Base-by-base conservation (phyloP, 495 filamentous ascomycete species). In the Antarctomyces pellizariae region DNA sequence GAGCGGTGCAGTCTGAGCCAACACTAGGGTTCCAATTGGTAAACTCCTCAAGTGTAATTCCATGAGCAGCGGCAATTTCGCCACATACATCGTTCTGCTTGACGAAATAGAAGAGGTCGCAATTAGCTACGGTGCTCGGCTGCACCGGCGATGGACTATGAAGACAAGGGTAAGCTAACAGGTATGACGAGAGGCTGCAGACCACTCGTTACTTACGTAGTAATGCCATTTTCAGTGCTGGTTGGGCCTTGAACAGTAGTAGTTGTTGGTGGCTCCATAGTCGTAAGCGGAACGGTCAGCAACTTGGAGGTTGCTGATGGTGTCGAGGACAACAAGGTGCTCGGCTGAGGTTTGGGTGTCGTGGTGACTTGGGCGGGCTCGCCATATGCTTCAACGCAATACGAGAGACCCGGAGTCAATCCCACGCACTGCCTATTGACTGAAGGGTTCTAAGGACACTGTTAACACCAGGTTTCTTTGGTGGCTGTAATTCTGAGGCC, bases 81-180 rank as follows among this genome's bases (percentile, higher is more conserved):
- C 26, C 27, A 34, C 60, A 65, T 33, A 37, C 42, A 31, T 63
- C 57, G 26, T 50, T 54, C 2, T 18, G 13, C 10, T 29, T 13
- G 6, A 59, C 51, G 16, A 49, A 38, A 37, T 53, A 42, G 36
- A 50, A 59, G 16, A 42, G 35, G 28, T 51, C 43, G 44, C 59
- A 66, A 35, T 47, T 49, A 18, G 14, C 21, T 20, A 45, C 36
- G 35, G 54, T 54, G n/a, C 47, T 48, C 2, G 47, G 38, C 41
- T 51, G 45, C 12, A 32, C 36, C 15, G 54, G 53, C 20, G 29
- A 22, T n/a, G 49, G 41, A n/a, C n/a, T n/a, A n/a, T n/a, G n/a
- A n/a, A n/a, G n/a, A n/a, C n/a, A n/a, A n/a, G 7, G 28, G n/a
- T n/a, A n/a, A n/a, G n/a, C n/a, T n/a, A n/a, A n/a, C n/a, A n/a